Conservation (phyloP, 768 basidiomycete genomes). For the Rhizopogon vinicolor region DNA sequence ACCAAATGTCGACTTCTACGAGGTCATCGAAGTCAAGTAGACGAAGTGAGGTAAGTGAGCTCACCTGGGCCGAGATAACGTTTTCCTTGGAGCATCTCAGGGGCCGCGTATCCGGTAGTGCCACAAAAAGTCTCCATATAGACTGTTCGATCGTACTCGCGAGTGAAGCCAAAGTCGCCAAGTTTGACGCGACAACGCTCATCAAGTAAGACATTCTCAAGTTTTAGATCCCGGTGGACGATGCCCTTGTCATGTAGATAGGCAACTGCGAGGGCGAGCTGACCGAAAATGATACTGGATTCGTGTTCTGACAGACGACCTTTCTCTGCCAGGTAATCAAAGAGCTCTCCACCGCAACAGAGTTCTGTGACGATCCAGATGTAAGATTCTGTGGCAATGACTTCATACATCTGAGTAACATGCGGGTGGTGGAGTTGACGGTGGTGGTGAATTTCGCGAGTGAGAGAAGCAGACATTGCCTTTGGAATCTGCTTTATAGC, state of each 20-base stretch:
- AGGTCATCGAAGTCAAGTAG: neutral
- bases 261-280: conserved; percentile 88
- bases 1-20: conserved; percentile 94
- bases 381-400: conserved; percentile 91
- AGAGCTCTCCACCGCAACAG: conserved; percentile 94
- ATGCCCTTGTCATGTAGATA: conserved; percentile 91
- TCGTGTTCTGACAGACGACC: conserved; percentile 84
- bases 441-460: conserved; percentile 98
- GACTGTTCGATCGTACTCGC: conserved; percentile 76
- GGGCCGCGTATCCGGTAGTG: conserved; percentile 90
- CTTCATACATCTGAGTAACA: conserved; percentile 94
- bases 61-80: conserved; percentile 88
- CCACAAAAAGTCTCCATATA: conserved; percentile 94
- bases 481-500: conserved; percentile 99
- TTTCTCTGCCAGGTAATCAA: conserved; percentile 97
- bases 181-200: conserved; percentile 89
- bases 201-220: conserved; percentile 92
- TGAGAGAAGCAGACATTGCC: conserved; percentile 83
- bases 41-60: conserved; percentile 17
- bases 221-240: conserved; percentile 94
- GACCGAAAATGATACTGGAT: conserved; percentile 87
- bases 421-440: conserved; percentile 94
- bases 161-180: conserved; percentile 92
- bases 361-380: conserved; percentile 99
- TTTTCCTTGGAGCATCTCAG: conserved; percentile 85